phyloP scores from a whole-genome alignment of 2,329 filamentous ascomycete species.

The Pseudogymnoascus sp. region DNA sequence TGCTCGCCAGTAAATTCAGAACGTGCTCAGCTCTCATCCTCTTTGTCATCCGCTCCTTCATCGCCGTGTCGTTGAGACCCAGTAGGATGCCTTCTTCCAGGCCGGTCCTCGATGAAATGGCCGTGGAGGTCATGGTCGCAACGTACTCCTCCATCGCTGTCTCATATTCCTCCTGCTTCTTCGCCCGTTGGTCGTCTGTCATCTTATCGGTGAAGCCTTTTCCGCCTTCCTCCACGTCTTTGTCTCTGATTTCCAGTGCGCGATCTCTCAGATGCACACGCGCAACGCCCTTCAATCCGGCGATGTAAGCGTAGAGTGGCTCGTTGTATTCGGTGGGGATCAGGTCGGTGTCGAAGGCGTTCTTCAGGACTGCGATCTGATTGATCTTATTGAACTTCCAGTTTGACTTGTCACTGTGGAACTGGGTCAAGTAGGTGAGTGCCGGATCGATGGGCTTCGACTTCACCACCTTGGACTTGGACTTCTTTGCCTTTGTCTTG shows the following conservation, averaged over 20 bases:
- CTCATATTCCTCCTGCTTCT: constrained; percentile 51
- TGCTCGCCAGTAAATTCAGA: constrained; percentile 48
- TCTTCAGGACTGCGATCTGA: constrained; percentile 78
- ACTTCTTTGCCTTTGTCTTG: constrained; percentile 19
- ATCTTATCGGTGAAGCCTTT: constrained; percentile 44
- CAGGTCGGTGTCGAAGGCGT: constrained; percentile 65
- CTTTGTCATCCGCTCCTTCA: constrained; percentile 53
- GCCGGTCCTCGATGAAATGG: constrained; percentile 18
- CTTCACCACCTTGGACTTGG: constrained; percentile 21
- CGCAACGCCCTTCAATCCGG: constrained; percentile 69
- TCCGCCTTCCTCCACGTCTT: constrained; percentile 46
- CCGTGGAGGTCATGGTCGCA: constrained; percentile 23
- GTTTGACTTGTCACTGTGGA: constrained; percentile 59
- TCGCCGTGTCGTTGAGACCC: constrained; percentile 39
- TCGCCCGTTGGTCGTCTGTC: constrained; percentile 38
- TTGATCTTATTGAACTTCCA: constrained; percentile 99
- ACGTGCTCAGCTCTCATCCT: constrained; percentile 58
- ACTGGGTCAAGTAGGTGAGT: constrained; percentile 70
- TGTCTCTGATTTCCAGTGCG: constrained; percentile 55
- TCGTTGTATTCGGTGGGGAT: constrained; percentile 65
- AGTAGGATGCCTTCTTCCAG: constrained; percentile 30
- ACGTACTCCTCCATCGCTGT: constrained; percentile 37
- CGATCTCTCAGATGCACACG: constrained; percentile 62
- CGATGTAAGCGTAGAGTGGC: constrained; percentile 69
- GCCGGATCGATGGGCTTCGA: constrained; percentile 49